phyloP scores from a whole-genome alignment of 768 basidiomycete species.

The Rubroboletus satanas region DNA sequence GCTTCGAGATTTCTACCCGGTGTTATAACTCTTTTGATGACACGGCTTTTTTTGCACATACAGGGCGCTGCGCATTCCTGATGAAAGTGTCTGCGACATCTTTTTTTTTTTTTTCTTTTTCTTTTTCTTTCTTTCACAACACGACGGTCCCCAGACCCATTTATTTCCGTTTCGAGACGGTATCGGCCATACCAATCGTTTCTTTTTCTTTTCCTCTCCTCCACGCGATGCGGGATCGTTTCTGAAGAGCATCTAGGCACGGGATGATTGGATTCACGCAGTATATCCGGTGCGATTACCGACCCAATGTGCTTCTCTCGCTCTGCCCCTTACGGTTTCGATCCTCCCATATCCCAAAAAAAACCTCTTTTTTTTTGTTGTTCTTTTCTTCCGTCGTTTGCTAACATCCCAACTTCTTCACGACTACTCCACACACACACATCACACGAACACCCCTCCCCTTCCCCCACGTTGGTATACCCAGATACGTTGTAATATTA shows the following conservation, averaged over 20 bases:
- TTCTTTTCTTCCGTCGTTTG: conserved; percentile 15
- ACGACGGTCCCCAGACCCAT: not conserved
- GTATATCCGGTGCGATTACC: conserved; percentile 8
- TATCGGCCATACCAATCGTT: conserved; percentile 21
- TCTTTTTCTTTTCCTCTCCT: not conserved
- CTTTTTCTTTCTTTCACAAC: not conserved
- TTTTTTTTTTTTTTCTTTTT: not conserved
- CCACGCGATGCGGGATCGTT: conserved; percentile 10
- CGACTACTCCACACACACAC: not conserved
- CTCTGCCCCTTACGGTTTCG: not conserved
- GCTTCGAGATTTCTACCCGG: conserved; percentile 20
- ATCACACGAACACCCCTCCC: conserved; percentile 1
- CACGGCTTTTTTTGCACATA: conserved; percentile 19
- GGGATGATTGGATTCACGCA: conserved; percentile 8
- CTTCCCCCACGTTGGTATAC: conserved; percentile 26
- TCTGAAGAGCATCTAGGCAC: conserved; percentile 6
- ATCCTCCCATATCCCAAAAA: not conserved
- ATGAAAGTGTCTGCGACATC: conserved; percentile 20
- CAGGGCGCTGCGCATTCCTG: conserved; percentile 33
- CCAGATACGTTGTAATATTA: conserved; percentile 38
- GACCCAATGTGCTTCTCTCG: not conserved
- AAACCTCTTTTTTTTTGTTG: not conserved
- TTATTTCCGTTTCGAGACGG: conserved; percentile 10
- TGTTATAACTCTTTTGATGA: conserved; percentile 23
- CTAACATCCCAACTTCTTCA: not conserved